Evolutionary conservation across 2,329 filamentous ascomycete species (phyloP).

Genomic region (Verruconis gallopava): DNA sequence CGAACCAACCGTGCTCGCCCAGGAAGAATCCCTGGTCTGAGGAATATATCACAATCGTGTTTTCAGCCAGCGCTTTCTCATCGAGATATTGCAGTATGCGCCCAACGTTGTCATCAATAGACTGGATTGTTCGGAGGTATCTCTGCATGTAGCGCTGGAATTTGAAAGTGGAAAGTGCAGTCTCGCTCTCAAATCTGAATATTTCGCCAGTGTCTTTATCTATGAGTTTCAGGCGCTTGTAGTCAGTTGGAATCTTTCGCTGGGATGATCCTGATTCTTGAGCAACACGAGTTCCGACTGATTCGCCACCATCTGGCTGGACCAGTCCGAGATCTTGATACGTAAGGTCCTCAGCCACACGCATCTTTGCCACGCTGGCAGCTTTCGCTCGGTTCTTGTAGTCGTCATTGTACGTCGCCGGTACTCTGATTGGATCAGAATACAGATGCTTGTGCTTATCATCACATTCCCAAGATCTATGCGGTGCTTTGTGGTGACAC

Average conservation of each 20-base stretch:
- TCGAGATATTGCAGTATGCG: conserved; percentile 36
- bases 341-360: conserved; percentile 38
- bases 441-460: conserved; percentile 37
- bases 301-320: conserved; percentile 36
- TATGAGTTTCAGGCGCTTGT: conserved; percentile 25
- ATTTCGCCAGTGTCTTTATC: conserved; percentile 34
- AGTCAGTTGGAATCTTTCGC: conserved; percentile 29
- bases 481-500: conserved; percentile 45
- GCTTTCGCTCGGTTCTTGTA: conserved; percentile 41
- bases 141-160: conserved; percentile 45
- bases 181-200: conserved; percentile 31
- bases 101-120: conserved; percentile 41
- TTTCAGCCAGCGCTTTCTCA: conserved; percentile 26
- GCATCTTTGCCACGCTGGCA: conserved; percentile 38
- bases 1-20: conserved; percentile 45
- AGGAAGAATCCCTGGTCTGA: conserved; percentile 45
- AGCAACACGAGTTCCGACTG: conserved; percentile 24
- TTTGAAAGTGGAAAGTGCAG: conserved; percentile 40
- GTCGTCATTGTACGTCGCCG: conserved; percentile 41
- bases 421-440: conserved; percentile 32
- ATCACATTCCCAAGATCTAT: conserved; percentile 40
- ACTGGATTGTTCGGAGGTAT: conserved; percentile 40
- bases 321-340: conserved; percentile 38
- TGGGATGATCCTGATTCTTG: conserved; percentile 16
- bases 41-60: conserved; percentile 42